Evolutionary conservation across 2,329 filamentous ascomycete species (phyloP), one percentile per base, ranked within the genome.

Genomic region (Bipolaris zeicola): DNA sequence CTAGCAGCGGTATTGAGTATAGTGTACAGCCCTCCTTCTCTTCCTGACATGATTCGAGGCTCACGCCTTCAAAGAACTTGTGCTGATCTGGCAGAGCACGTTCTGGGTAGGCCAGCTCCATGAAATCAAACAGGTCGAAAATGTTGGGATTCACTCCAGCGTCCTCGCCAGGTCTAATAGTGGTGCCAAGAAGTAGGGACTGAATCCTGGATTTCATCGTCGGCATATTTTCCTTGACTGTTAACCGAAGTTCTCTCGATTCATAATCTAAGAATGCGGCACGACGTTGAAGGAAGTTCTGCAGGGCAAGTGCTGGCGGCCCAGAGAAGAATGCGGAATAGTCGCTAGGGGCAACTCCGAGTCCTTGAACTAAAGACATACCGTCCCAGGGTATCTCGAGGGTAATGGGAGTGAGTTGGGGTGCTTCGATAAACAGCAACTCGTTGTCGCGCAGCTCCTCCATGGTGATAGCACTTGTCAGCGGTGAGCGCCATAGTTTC

Each of bases 91-190:
- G 75, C 2, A 82, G 70, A 41, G 78, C 67, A 11, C 76, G 70
- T 55, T 76, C 74, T 0, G 78, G 76, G 37, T 87, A 80, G 45
- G 85, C 82, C 10, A 89, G 76, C 58, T 90, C 87, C 72, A 95
- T 84, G 68, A 98, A 98, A 76, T 99, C 95, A 67, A 96, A 95
- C 20, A 98, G 83, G 63, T 97, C 92, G 69, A 98, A 96, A 6
- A 98, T 84, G 3, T 90, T 92, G 0, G 89, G 84, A 55, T 92
- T 89, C 26, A 81, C 79, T 36, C 89, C 80, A 5, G 86, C 80
- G 51, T 90, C 85, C 45, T 89, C 88, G 56, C 85, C 86, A 13
- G 89, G 84, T 16, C 87, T 80, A 10, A 85, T 81, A 6, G 91
- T 86, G 39, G 89, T 87, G 5, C 95, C 95, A 41, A 93, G 86